Evolutionary conservation across 2,329 filamentous ascomycete genomes (phyloP), one percentile per base, ranked within the genome.

Genomic region (Colletotrichum tabaci): DNA sequence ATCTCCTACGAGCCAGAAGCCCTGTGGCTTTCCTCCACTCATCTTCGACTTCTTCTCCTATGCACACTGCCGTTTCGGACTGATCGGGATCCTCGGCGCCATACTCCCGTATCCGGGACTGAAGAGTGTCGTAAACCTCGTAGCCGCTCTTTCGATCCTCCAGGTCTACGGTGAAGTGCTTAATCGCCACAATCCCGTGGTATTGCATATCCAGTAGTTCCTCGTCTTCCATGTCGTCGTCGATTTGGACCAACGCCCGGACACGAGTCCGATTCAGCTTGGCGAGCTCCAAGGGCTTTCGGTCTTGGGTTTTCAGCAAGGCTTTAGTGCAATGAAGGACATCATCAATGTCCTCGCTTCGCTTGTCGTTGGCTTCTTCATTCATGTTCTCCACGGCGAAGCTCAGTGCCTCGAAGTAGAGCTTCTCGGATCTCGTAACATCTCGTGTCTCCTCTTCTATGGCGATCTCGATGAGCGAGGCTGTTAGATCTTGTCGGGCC

Each of bases 11-110:
- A 9, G 53, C 53, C 9, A 56, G 35, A 38, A 56, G 16, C 30
- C 53, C 53, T 15, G 53, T 56, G 5, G 53, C 53, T 40, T 56
- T 42, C 10, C 53, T 56, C 53, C 53, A 56, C 35, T 56, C 53
- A 42, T 56, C 30, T 16, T 56, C 16, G 35, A 56, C 26, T 40
- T 38, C 53, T 18, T 56, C 35, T 21, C 18, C 35, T 42, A 40
- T 13, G 18, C 30, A 15, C 3, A 40, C 10, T 42, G 35, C 53
- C 35, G 6, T 56, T 42, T 7, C 18, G 35, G 18, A 42, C 30
- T 56, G 53, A 23, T 7, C 35, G 35, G 53, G 18, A 40, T 56
- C 53, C 30, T 42, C 35, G 35, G 53, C 53, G 30, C 53, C 53
- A 56, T 56, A 56, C 30, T 56, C 26, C 53, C 53, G 35, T 38